Percentiles rank a stretch among this genome's conserved stretches.
phyloP scores from a whole-genome alignment of 805 yeast species.

The Hermanozyma aechmeae region DNA sequence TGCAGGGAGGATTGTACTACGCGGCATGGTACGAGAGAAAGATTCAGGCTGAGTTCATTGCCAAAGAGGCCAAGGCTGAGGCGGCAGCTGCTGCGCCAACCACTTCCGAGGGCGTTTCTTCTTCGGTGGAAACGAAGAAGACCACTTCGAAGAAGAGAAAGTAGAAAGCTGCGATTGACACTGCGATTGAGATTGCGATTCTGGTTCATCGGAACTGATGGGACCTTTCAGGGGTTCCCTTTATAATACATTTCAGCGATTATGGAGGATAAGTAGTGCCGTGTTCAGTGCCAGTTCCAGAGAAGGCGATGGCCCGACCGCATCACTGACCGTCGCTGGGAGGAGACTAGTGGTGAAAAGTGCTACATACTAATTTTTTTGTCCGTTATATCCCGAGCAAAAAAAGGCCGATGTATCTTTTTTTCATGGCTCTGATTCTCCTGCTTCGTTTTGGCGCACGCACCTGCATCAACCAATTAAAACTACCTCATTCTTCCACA shows the following conservation, averaged over 20 bases:
- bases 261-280: no score
- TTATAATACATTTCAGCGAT: no score
- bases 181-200: no score
- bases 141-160: slow-evolving; percentile 11
- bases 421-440: not conserved
- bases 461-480: slow-evolving; percentile 5
- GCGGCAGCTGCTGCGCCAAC: slow-evolving; percentile 7
- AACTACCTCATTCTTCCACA: not conserved
- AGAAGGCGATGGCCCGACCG: no score
- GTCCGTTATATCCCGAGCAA: no score
- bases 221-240: no score
- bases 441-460: not conserved
- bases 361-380: no score
- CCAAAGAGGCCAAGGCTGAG: slow-evolving; percentile 15
- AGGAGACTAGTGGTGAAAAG: no score
- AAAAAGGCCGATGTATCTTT: not conserved
- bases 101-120: no score
- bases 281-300: no score
- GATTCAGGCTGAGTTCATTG: slow-evolving; percentile 23
- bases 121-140: slow-evolving; percentile 6
- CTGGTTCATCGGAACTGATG: no score
- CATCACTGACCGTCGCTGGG: no score
- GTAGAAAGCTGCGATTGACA: not conserved
- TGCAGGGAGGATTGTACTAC: slow-evolving; percentile 86
- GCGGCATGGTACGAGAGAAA: slow-evolving; percentile 54